Percentiles rank a stretch among this genome's conserved stretches.
phyloP scores from a whole-genome alignment of 2,329 filamentous ascomycete genomes.

The Emmonsia crescens region DNA sequence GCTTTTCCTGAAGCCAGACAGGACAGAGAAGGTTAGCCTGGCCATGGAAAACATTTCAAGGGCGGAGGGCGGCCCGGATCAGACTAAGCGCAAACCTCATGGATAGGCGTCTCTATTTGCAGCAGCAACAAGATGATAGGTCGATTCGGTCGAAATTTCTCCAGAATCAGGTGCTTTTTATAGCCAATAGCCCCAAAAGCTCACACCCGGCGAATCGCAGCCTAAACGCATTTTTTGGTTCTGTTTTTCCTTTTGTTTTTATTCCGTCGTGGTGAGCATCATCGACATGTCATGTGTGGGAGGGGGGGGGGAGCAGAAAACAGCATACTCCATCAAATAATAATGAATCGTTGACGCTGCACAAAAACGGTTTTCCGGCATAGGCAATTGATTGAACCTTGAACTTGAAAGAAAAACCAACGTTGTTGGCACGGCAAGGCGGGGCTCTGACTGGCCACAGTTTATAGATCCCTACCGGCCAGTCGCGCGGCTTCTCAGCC shows the following conservation, averaged over 20 bases:
- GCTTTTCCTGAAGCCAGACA: neutral
- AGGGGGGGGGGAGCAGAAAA: neutral
- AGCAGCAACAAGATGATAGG: neutral
- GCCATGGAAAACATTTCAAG: neutral
- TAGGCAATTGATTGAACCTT: neutral
- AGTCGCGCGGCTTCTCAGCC: constrained; percentile 3
- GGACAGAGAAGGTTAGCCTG: neutral
- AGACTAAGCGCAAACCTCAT: neutral
- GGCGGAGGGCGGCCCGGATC: neutral
- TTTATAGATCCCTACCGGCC: neutral
- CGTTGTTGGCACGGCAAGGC: neutral
- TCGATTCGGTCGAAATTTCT: neutral
- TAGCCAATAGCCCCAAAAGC: neutral
- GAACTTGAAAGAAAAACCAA: neutral
- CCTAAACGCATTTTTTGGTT: neutral
- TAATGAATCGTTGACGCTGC: neutral
- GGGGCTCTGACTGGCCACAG: neutral
- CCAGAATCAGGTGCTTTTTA: neutral
- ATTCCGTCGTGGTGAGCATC: neutral
- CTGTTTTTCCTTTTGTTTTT: neutral
- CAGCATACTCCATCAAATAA: too few relatives aligned
- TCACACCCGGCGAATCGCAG: neutral
- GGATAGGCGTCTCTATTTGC: neutral
- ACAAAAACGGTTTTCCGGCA: neutral
- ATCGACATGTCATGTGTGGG: neutral